Evolutionary conservation across 495 filamentous ascomycete genomes (phyloP).

Genomic region (Rusavskia elegans): DNA sequence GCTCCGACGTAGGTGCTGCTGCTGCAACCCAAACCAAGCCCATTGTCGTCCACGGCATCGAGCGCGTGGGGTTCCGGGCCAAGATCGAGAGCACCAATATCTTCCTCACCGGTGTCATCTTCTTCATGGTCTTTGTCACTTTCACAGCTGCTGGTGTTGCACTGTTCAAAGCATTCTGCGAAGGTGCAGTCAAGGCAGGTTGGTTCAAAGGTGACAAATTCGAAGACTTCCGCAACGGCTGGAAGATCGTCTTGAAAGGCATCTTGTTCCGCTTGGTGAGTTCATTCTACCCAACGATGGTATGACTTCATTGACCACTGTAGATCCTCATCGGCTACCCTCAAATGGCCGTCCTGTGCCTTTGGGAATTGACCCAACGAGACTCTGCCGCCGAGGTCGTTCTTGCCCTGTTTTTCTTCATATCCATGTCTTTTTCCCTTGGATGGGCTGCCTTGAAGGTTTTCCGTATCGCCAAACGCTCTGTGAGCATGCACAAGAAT

Average conservation of each 20-base stretch:
- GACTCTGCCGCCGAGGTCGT: constrained; percentile 84
- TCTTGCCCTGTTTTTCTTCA: constrained; percentile 75
- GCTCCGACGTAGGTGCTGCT: constrained; percentile 26
- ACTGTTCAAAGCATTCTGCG: constrained; percentile 65
- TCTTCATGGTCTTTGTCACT: constrained; percentile 75
- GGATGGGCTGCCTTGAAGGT: constrained; percentile 83
- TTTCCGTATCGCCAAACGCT: constrained; percentile 72
- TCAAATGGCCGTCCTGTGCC: constrained; percentile 77
- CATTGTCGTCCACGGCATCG: constrained; percentile 67
- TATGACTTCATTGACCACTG: not conserved
- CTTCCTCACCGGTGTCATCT: constrained; percentile 79
- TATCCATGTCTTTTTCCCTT: constrained; percentile 67
- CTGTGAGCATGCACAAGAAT: constrained; percentile 83
- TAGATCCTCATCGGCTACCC: constrained; percentile 79
- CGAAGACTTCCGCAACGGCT: constrained; percentile 83
- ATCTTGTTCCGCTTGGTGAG: constrained; percentile 74
- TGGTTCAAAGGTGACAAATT: constrained; percentile 83
- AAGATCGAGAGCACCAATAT: constrained; percentile 83
- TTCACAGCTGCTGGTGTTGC: constrained; percentile 55
- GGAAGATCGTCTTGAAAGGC: constrained; percentile 74
- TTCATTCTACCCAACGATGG: not conserved
- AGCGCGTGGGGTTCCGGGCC: constrained; percentile 76
- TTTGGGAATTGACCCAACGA: constrained; percentile 81
- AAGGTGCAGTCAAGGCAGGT: constrained; percentile 51
- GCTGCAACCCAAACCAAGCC: constrained; percentile 34